Evolutionary conservation across 2,329 filamentous ascomycete species (phyloP), one percentile per base, ranked within the genome.

Genomic region (Ceratocystis smalleyi): DNA sequence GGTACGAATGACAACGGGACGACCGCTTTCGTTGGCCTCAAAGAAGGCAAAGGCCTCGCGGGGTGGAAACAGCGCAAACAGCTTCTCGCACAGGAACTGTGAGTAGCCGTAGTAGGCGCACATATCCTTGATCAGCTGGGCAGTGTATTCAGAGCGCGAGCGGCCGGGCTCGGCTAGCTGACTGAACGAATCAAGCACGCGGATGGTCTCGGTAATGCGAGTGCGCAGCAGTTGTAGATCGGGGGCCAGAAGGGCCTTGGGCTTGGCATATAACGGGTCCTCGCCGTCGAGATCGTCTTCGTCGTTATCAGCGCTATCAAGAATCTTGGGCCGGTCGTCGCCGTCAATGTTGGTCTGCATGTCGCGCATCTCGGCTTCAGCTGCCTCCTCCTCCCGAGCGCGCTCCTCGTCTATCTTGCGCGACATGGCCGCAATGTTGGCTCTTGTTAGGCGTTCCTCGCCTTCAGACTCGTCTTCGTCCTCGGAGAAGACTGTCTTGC

Each of bases 71-170:
- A 99, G 84, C 71, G 87, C 86, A 77, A 91, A 91, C 17, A 99
- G 84, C 79, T 97, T 99, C 75, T 96, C 89, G 3, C 91, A 94
- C n/a, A 99, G 81, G 76, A 87, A 97, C 45, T 87, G 84, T 2
- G 89, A 95, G 78, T 99, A 99, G 67, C 92, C 91, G 73, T 99
- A 99, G 79, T 99, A 99, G 64, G 87, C 84, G 77, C 91, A 96
- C 66, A 97, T 88, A 71, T 99, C 94, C 75, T 90, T 88, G 67
- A 97, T 76, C 64, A 99, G 79, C 74, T 95, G 88, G 24, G 84
- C 79, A 15, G 88, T 90, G 74, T 99, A 97, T 72, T 97, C 94
- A 62, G 87, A 83, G 70, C 94, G 83, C 65, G 89, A 95, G 69
- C 89, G 84, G 35, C 86, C 87, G 47, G 87, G 82, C 73, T 96